Evolutionary conservation across 495 filamentous ascomycete species (phyloP), one percentile per base, ranked within the genome.

Genomic region (Oidiodendron maius): DNA sequence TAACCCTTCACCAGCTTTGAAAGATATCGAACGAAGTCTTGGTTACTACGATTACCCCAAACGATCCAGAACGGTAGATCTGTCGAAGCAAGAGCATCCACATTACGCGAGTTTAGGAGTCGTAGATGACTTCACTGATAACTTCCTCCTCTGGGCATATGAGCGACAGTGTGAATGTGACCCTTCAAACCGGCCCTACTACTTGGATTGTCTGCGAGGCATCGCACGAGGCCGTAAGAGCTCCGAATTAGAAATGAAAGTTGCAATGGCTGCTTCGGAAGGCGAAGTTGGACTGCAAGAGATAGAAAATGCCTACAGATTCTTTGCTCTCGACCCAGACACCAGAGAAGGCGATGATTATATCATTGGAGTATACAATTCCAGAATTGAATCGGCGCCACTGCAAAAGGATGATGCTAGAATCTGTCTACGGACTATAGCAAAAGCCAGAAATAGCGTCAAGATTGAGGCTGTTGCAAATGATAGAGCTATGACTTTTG

Each of bases 351-450:
- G 51, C n/a, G 59, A 62, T 38, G 59, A 57, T 16, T 51, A 59
- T 46, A 57, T 59, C 17, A 59, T 59, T 15, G 57, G 57, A 5
- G 25, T 55, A n/a, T 62, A 62, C 48, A 56, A 54, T 21, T 57
- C 56, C 2, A 46, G 59, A 16, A 57, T 62, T 18, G 56, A 54
- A 42, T 55, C 56, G 17, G 59, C 59, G 4, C 59, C 59, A 1
- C 52, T 51, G 3, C 53, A 62, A 16, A 62, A 62, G 41, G 59
- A 62, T 8, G 53, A 57, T 26, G 59, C 59, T 12, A 62, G 44
- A 38, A 28, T 50, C 3, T 41, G 34, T 39, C 51, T 62, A 12
- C 30, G 42, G 4, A 45, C 45, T 0, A 57, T 62, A 23, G 59
- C 57, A 16, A 48, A 57, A 22, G 50, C 58, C 13, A 47, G 59